A percentile compares a stretch with the other conserved stretches of the same genome.
These are phyloP conservation scores for Ogataea trehalophila DNA, from an alignment of 805 yeast genomes.

Conservation along the genomic window DNA sequence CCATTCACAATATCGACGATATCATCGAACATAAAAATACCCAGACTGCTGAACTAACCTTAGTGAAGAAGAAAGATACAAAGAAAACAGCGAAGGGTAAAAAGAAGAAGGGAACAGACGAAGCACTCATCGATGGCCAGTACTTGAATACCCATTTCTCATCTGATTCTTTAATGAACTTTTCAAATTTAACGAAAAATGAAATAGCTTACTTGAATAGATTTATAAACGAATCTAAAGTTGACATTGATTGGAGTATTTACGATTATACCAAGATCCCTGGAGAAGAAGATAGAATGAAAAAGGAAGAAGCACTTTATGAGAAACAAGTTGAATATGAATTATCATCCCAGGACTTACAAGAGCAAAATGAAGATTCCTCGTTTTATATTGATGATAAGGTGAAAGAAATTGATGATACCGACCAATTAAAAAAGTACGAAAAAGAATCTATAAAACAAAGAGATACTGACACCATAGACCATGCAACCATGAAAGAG, in stretches of 20 bases:
- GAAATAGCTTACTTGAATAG: constrained; percentile 19
- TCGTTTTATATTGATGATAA: neutral
- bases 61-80: neutral
- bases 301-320: constrained; percentile 1
- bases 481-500: constrained; percentile 18
- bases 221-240: constrained; percentile 44
- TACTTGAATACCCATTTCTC: constrained; percentile 15
- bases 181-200: constrained; percentile 3
- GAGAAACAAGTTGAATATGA: neutral
- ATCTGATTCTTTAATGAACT: constrained; percentile 5
- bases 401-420: neutral
- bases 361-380: too few relatives aligned
- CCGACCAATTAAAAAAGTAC: constrained; percentile 3
- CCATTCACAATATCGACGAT: constrained; percentile 1
- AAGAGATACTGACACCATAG: neutral
- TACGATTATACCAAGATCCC: constrained; percentile 53
- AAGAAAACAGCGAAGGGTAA: neutral
- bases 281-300: constrained; percentile 34
- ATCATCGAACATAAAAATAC: neutral
- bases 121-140: constrained; percentile 15
- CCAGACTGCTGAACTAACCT: neutral
- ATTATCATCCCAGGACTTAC: too few relatives aligned
- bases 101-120: neutral
- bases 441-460: neutral
- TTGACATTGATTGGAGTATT: constrained; percentile 57